Conservation (phyloP, 768 basidiomycete species). For the Hortiboletus flavorubellus region DNA sequence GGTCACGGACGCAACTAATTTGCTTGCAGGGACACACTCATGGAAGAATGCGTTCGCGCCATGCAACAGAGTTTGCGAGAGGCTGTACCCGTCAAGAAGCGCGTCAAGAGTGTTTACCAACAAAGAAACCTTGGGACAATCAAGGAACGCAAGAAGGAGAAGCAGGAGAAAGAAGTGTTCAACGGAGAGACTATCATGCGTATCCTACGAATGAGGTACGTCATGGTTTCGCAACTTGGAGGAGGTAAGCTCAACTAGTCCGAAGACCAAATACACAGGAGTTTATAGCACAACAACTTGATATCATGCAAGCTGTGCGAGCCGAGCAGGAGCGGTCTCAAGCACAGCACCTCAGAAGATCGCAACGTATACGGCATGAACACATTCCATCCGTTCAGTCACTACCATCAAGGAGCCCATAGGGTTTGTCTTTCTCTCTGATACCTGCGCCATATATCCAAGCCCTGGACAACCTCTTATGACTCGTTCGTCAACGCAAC, state of each 20-base stretch:
- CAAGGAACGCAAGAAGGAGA: conserved; percentile 87
- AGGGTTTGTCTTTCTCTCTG: conserved; percentile 6
- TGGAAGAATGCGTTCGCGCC: conserved; percentile 94
- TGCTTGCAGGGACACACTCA: conserved; percentile 62
- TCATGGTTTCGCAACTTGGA: not conserved
- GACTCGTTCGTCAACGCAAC: not conserved
- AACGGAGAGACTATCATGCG: conserved; percentile 89
- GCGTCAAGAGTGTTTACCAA: conserved; percentile 88
- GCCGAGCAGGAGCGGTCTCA: conserved; percentile 77
- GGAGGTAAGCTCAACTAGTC: conserved; percentile 1
- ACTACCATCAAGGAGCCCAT: conserved; percentile 25
- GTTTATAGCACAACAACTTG: conserved; percentile 84
- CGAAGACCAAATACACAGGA: conserved; percentile 74
- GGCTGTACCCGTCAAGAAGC: conserved; percentile 75
- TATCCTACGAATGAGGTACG: conserved; percentile 92
- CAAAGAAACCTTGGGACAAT: conserved; percentile 97
- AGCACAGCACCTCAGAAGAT: conserved; percentile 54
- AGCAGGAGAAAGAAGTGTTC: conserved; percentile 71
- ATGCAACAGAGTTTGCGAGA: conserved; percentile 85
- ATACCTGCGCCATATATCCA: conserved; percentile 30
- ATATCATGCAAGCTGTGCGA: conserved; percentile 78
- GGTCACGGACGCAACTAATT: conserved; percentile 5
- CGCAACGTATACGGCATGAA: conserved; percentile 48
- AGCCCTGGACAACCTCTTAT: conserved; percentile 1
- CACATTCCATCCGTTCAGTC: conserved; percentile 27